Conservation (phyloP, 805 yeast genomes). For the Candida fluviatilis region DNA sequence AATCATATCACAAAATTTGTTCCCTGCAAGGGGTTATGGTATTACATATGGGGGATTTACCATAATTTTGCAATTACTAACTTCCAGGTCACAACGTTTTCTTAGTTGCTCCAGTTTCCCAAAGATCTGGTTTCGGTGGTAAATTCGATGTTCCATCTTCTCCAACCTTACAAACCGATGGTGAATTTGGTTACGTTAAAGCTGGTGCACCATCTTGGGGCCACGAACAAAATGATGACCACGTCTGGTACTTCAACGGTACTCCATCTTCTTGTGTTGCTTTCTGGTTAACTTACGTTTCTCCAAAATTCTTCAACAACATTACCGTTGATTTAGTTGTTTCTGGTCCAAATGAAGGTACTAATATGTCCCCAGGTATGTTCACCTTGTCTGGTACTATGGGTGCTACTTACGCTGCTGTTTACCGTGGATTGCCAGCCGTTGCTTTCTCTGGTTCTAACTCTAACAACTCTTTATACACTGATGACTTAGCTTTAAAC, state of each 20-base stretch:
- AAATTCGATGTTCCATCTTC: constrained; percentile 42
- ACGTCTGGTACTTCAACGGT: constrained; percentile 54
- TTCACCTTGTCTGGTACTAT: constrained; percentile 48
- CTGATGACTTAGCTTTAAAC: constrained; percentile 38
- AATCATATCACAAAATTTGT: no score
- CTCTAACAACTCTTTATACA: constrained; percentile 45
- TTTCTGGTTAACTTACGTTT: constrained; percentile 43
- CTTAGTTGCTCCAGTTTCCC: constrained; percentile 49
- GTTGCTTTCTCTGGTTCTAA: constrained; percentile 52
- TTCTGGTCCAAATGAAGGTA: constrained; percentile 53
- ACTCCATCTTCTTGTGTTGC: constrained; percentile 53
- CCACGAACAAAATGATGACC: constrained; percentile 35
- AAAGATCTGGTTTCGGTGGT: constrained; percentile 55
- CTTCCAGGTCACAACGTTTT: constrained; percentile 34
- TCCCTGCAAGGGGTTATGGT: no score
- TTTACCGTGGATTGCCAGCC: constrained; percentile 46
- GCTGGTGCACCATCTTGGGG: constrained; percentile 55
- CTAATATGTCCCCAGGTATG: constrained; percentile 39
- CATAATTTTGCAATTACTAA: constrained; percentile 1
- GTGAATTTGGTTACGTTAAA: constrained; percentile 44
- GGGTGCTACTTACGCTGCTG: constrained; percentile 47
- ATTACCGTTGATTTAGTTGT: constrained; percentile 45
- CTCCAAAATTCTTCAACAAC: constrained; percentile 43
- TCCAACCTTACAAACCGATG: constrained; percentile 37
- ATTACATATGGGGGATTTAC: no score